phyloP scores from a whole-genome alignment of 2,329 filamentous ascomycete genomes.

The Diaporthe nobilis region DNA sequence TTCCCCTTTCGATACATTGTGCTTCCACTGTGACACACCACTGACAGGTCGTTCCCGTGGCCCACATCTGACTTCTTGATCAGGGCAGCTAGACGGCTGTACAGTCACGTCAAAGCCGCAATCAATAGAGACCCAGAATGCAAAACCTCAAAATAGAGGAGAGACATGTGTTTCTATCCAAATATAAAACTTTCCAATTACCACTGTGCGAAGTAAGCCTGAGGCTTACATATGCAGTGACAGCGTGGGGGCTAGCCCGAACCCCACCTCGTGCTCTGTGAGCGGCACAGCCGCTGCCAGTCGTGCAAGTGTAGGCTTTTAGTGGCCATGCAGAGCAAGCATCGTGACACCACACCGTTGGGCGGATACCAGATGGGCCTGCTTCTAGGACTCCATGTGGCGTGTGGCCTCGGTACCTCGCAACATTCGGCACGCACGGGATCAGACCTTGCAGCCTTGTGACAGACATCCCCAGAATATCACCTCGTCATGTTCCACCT shows the following conservation, averaged over 20 bases:
- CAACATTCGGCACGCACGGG: background rate
- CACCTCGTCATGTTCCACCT: background rate
- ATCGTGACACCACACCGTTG: background rate
- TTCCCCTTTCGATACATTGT: no score
- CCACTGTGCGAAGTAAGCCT: background rate
- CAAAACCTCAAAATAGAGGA: background rate
- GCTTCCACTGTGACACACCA: background rate
- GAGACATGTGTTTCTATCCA: no score
- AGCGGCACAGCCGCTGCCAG: background rate
- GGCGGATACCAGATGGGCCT: background rate
- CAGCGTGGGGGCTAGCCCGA: background rate
- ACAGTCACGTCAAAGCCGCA: background rate
- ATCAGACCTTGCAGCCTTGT: background rate
- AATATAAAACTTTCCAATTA: background rate
- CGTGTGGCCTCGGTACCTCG: background rate
- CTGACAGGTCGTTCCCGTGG: background rate
- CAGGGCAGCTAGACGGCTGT: background rate
- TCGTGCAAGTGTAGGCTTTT: no score
- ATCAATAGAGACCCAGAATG: no score
- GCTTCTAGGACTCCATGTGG: background rate
- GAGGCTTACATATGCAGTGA: background rate
- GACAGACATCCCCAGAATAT: no score
- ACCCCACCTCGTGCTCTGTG: background rate
- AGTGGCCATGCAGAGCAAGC: background rate
- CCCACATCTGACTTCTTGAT: background rate